Base-by-base conservation (phyloP, 108 stramenopile genomes). In the Discostella pseudostelligera region DNA sequence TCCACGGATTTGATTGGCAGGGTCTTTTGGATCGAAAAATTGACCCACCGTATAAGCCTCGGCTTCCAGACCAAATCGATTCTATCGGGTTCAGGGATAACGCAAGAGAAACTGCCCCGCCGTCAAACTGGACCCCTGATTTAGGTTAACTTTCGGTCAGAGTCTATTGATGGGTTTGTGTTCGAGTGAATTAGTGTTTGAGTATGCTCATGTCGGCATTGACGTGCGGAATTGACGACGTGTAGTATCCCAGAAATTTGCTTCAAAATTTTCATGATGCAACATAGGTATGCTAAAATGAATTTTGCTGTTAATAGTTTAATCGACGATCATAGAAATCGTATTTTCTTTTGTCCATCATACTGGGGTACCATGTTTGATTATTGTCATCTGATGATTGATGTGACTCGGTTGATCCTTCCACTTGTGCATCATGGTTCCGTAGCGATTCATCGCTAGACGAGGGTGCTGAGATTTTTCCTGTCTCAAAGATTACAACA, bases 31-130 rank as follows among this genome's bases (percentile, higher is more conserved):
- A 55, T 24, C 96, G 86, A 80, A 62, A 81, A 24, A 39, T 92
- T 32, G 39, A 43, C 24, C 85, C 96, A 35, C 98, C 98, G 3
- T 95, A 83, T 73, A 72, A 84, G 37, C 98, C 97, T 0, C 59
- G 73, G 8, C 65, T 97, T 43, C 35, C 54, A 4, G 48, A 56
- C n/a, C 59, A 74, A 2, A 48, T 62, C 22, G 62, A 72, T 8
- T 39, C 56, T 25, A 26, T 72, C 11, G 66, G 56, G 10, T 24
- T 12, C 11, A 37, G 35, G 36, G 70, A 72, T 13, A 11, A 24
- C 20, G 37, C 17, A 12, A 32, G 43, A 4, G 65, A 74, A 59
- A 16, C 32, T 43, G 69, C 69, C 17, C 8, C 13, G 29, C 4
- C n/a, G 16, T 58, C 57, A 12, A 45, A 59, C 1, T 69, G 67